These are phyloP conservation scores for Amniculicola lignicola DNA, from an alignment of 495 filamentous ascomycete species.

Conservation along the genomic window DNA sequence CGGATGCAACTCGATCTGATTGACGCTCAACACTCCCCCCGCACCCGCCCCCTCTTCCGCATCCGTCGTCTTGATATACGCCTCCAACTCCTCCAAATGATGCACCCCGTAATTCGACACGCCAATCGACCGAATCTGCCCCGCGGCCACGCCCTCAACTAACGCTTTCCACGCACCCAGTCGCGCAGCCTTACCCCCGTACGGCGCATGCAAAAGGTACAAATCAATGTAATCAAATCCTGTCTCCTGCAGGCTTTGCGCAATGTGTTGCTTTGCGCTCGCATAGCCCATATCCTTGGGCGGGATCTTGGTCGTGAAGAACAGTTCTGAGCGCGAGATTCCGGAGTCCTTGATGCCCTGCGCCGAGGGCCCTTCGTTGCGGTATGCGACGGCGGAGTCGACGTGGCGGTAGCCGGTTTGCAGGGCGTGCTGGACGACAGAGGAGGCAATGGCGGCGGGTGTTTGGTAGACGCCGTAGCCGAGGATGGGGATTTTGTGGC, in stretches of 20 bases:
- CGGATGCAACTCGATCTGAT: conserved; percentile 88
- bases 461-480: conserved; percentile 77
- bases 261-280: conserved; percentile 49
- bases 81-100: conserved; percentile 70
- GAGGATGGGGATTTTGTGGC: conserved; percentile 70
- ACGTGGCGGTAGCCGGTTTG: conserved; percentile 73
- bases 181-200: conserved; percentile 54
- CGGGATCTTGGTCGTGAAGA: conserved; percentile 71
- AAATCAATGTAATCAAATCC: conserved; percentile 63
- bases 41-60: conserved; percentile 58
- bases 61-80: conserved; percentile 66
- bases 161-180: conserved; percentile 65
- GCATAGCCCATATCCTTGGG: conserved; percentile 48
- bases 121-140: conserved; percentile 63
- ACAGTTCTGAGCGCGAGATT: conserved; percentile 62
- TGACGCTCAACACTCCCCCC: conserved; percentile 74
- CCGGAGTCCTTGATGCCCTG: conserved; percentile 56
- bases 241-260: conserved; percentile 50
- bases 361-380: conserved; percentile 66
- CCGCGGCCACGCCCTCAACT: conserved; percentile 59
- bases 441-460: conserved; percentile 55
- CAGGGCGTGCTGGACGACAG: conserved; percentile 60
- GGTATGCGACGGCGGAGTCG: conserved; percentile 68
- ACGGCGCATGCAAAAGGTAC: conserved; percentile 59
- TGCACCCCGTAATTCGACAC: conserved; percentile 67